Conservation (phyloP, 2,329 filamentous ascomycete species). For the Aschersonia sp. region DNA sequence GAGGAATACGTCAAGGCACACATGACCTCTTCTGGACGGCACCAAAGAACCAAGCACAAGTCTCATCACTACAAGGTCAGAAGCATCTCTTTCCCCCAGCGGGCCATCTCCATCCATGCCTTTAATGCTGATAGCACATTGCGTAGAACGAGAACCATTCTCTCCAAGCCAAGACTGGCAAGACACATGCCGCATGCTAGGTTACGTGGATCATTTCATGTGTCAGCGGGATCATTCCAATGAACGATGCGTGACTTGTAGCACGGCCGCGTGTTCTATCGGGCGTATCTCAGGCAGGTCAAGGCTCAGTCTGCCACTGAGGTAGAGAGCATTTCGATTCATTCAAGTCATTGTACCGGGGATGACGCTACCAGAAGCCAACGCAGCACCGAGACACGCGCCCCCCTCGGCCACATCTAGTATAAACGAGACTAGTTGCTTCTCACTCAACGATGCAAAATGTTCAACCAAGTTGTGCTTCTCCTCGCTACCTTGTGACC, state of each 20-base stretch:
- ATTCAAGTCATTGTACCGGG: neutral
- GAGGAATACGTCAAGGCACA: slow-evolving; percentile 49
- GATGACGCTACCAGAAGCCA: neutral
- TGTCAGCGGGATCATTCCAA: neutral
- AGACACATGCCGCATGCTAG: slow-evolving; percentile 76
- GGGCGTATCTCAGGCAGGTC: too few relatives aligned
- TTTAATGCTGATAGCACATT: neutral
- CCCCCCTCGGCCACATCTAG: too few relatives aligned
- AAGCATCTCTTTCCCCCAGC: neutral
- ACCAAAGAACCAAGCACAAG: slow-evolving; percentile 30
- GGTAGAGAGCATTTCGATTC: neutral
- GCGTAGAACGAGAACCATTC: slow-evolving; percentile 65
- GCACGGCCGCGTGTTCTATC: too few relatives aligned
- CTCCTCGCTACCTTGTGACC: slow-evolving; percentile 18
- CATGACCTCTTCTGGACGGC: slow-evolving; percentile 34
- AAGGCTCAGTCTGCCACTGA: too few relatives aligned
- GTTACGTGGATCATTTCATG: neutral
- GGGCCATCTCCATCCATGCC: slow-evolving; percentile 4
- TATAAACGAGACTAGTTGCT: too few relatives aligned
- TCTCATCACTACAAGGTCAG: slow-evolving; percentile 32
- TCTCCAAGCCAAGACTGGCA: slow-evolving; percentile 77
- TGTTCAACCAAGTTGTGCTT: too few relatives aligned
- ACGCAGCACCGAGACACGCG: neutral
- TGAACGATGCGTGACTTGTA: neutral
- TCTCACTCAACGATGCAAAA: too few relatives aligned